phyloP scores from a whole-genome alignment of 108 stramenopile species.

The Skeletonema grethae region DNA sequence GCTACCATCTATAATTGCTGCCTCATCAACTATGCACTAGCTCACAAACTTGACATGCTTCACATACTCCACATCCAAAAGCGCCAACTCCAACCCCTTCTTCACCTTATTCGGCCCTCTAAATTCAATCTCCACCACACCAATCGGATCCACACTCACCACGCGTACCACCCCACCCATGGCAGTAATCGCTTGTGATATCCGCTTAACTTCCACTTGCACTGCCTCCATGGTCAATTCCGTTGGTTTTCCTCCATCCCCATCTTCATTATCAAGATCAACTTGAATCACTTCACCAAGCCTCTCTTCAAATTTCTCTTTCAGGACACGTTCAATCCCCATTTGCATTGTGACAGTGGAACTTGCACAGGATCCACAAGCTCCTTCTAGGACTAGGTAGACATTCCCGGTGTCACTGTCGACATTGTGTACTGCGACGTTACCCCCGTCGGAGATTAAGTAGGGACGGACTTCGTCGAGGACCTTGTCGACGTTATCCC shows the following conservation, averaged over 20 bases:
- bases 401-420: constrained; percentile 72
- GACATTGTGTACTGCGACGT: constrained; percentile 86
- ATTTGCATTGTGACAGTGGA: constrained; percentile 98
- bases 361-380: constrained; percentile 88
- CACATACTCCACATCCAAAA: constrained; percentile 79
- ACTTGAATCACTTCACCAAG: constrained; percentile 85
- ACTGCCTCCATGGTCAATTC: constrained; percentile 66
- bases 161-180: constrained; percentile 84
- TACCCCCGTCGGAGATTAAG: constrained; percentile 95
- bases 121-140: constrained; percentile 78
- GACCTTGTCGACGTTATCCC: constrained; percentile 91
- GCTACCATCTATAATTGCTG: not conserved
- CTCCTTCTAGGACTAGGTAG: constrained; percentile 90
- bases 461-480: constrained; percentile 96
- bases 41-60: constrained; percentile 74
- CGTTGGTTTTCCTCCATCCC: constrained; percentile 49
- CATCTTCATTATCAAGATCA: constrained; percentile 42
- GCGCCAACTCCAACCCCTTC: constrained; percentile 81
- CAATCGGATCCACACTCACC: constrained; percentile 64
- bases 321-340: constrained; percentile 95
- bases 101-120: constrained; percentile 73
- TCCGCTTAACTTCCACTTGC: constrained; percentile 69
- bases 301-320: constrained; percentile 81
- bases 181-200: constrained; percentile 74
- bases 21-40: not conserved